Conservation (phyloP, 1,284 basidiomycete genomes). For the Cutaneotrichosporon daszewskae region DNA sequence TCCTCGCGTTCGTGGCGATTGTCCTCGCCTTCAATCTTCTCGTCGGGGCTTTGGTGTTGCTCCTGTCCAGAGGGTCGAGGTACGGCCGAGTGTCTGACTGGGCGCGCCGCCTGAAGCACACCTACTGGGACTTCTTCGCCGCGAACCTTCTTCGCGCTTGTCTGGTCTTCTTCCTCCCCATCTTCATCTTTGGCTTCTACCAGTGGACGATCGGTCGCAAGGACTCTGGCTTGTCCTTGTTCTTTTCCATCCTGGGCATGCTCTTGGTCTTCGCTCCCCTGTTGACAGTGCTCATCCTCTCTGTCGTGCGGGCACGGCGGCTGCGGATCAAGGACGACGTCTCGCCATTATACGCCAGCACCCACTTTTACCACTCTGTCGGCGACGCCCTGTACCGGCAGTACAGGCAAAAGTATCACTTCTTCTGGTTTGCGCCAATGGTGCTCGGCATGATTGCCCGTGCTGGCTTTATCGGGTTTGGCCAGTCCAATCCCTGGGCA, state of each 20-base stretch:
- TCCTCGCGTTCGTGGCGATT: slow-evolving; percentile 61
- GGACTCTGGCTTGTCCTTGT: slow-evolving; percentile 73
- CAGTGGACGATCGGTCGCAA: slow-evolving; percentile 69
- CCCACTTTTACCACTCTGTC: slow-evolving; percentile 42
- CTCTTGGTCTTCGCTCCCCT: slow-evolving; percentile 55
- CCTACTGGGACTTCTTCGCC: slow-evolving; percentile 50
- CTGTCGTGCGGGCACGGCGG: slow-evolving; percentile 26
- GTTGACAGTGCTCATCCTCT: slow-evolving; percentile 44
- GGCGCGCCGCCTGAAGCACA: slow-evolving; percentile 50
- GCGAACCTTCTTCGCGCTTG: slow-evolving; percentile 51
- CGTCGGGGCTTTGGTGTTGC: slow-evolving; percentile 52
- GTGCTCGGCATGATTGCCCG: slow-evolving; percentile 51
- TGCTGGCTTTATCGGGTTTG: slow-evolving; percentile 69
- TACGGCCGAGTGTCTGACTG: slow-evolving; percentile 7
- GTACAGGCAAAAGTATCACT: slow-evolving; percentile 48
- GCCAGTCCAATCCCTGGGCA: slow-evolving; percentile 57
- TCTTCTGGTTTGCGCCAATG: slow-evolving; percentile 48
- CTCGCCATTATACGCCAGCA: slow-evolving; percentile 43
- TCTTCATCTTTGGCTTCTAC: slow-evolving; percentile 71
- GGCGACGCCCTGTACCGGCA: slow-evolving; percentile 45
- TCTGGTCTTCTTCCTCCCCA: slow-evolving; percentile 60
- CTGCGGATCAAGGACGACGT: slow-evolving; percentile 28
- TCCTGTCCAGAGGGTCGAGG: slow-evolving; percentile 19
- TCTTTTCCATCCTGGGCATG: slow-evolving; percentile 59
- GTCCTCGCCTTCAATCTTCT: slow-evolving; percentile 53